Evolutionary conservation across 2,329 filamentous ascomycete genomes (phyloP), one percentile per base, ranked within the genome.

Genomic region (Diaporthe amygdali): DNA sequence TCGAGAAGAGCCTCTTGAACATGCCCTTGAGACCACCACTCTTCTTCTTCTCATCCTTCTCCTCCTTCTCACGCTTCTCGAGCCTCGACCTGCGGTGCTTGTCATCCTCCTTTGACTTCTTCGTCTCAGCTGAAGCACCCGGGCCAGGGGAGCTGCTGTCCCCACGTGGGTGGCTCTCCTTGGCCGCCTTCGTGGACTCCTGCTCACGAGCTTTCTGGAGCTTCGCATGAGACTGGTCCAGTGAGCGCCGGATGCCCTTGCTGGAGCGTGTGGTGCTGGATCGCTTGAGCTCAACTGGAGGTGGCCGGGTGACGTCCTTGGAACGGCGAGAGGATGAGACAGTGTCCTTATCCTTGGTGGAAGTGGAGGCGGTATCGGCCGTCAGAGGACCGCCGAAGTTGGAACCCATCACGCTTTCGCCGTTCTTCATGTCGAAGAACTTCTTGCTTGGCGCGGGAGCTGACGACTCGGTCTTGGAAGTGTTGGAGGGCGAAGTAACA

Each of bases 401-500:
- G 10, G 76, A 72, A 32, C 73, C 74, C 20, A 78, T 34, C 39
- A 80, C 74, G 25, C 82, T 83, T 71, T 84, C 77, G 12, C 76
- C 78, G 37, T 82, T 79, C 69, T 80, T 84, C 52, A 83, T 74
- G 46, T 82, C 79, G 70, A 86, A 85, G 75, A 84, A 84, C 66
- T 77, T 83, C 78, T 82, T 85, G 49, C 55, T 76, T 32, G 75
- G 71, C 25, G 80, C 73, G 12, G 52, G 52, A 34, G 30, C 49
- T 4, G 77, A 73, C 15, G 75, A 70, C 7, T 81, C 80, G 34
- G 77, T 79, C 39, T 76, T 77, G 20, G 76, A 73, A 27, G 75
- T 63, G 14, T 76, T 70, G 37, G 77, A 74, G 20, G 74, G 74
- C 44, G 71, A 67, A 20, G 64, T 46, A 46, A 54, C 22, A 44